Evolutionary conservation across 257 asterid species (phyloP).

Genomic region (Datura wrightii): DNA sequence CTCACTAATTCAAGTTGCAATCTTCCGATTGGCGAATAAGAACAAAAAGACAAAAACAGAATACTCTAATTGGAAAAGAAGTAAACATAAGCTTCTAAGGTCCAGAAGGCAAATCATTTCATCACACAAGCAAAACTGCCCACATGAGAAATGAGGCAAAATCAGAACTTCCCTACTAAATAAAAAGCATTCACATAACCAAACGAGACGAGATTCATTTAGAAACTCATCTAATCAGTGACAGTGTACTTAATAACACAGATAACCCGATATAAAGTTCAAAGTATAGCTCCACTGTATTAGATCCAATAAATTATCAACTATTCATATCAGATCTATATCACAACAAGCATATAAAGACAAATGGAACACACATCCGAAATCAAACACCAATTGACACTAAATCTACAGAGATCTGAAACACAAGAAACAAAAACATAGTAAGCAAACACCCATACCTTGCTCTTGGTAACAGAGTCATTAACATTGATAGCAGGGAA

Average conservation of each 20-base stretch:
- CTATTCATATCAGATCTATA: conserved; percentile 26
- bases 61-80: neutral
- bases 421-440: neutral
- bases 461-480: conserved; percentile 94
- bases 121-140: neutral
- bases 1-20: neutral
- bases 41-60: neutral
- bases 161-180: neutral
- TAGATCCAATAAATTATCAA: neutral
- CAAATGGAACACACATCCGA: neutral
- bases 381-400: neutral
- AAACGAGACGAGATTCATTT: neutral
- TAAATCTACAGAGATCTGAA: neutral
- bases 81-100: neutral
- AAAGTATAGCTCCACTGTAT: neutral
- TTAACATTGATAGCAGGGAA: conserved; percentile 89
- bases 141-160: neutral
- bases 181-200: neutral
- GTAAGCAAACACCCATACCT: conserved; percentile 46
- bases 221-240: neutral
- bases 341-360: neutral
- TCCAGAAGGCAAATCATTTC: neutral
- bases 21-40: neutral
- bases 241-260: neutral
- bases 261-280: neutral